A percentile compares a stretch with the other conserved stretches of the same genome.
Conservation (phyloP, 768 basidiomycete genomes). For the Megacollybia marginata region DNA sequence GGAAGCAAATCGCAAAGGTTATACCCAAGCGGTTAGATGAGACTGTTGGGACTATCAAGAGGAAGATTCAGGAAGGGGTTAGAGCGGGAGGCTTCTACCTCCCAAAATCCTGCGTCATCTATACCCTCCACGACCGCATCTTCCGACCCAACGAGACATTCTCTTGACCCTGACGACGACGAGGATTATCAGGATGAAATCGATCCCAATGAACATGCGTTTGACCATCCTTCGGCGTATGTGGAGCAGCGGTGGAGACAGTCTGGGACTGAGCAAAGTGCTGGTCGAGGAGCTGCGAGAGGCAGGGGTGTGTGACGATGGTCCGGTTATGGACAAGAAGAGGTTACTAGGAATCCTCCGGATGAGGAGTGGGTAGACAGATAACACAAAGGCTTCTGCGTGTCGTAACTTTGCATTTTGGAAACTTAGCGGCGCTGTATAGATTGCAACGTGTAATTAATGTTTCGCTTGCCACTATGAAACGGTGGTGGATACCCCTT, state of each 20-base stretch:
- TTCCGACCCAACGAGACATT: constrained; percentile 17
- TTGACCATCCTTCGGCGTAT: constrained; percentile 42
- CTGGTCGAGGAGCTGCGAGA: constrained; percentile 28
- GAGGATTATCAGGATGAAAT: constrained; percentile 19
- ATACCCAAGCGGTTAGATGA: not conserved
- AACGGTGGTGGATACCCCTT: too few relatives aligned
- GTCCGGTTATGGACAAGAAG: constrained; percentile 35
- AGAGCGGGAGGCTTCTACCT: not conserved
- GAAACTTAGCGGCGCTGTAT: too few relatives aligned
- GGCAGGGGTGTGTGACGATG: constrained; percentile 33
- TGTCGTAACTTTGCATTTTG: too few relatives aligned
- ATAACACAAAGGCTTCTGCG: constrained; percentile 14
- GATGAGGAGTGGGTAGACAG: constrained; percentile 36
- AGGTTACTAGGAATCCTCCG: constrained; percentile 37
- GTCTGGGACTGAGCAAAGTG: constrained; percentile 32
- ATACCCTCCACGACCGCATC: constrained; percentile 9
- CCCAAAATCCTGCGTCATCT: too few relatives aligned
- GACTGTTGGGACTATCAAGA: too few relatives aligned
- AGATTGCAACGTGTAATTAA: too few relatives aligned
- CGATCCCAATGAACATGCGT: constrained; percentile 33
- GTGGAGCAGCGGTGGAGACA: constrained; percentile 36
- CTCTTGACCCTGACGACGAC: constrained; percentile 12
- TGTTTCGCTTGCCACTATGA: too few relatives aligned
- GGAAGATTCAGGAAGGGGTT: not conserved
- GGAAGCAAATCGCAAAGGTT: constrained; percentile 18